Evolutionary conservation across 345 rosid species (phyloP).

Genomic region (Barbarea vulgaris): DNA sequence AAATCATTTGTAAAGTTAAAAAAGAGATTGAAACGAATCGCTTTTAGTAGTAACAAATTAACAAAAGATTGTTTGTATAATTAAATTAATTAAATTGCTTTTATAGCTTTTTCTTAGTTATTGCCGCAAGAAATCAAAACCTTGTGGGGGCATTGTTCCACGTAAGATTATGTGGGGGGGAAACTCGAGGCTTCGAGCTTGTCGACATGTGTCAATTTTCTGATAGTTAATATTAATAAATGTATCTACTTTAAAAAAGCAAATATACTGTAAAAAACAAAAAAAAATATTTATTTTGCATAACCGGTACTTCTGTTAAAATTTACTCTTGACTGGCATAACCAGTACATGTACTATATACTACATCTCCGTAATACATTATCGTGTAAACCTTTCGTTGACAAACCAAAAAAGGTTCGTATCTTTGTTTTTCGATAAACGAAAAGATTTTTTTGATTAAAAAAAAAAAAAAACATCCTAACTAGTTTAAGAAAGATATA

Average conservation of each 20-base stretch:
- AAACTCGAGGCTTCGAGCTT: neutral
- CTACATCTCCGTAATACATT: neutral
- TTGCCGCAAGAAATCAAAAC: constrained; percentile 29
- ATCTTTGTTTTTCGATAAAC: neutral
- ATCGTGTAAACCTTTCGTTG: neutral
- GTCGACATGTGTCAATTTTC: constrained; percentile 13
- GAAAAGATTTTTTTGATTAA: too few relatives aligned
- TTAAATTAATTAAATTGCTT: neutral
- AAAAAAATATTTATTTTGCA: neutral
- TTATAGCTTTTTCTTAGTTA: constrained; percentile 14
- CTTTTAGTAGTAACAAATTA: constrained; percentile 7
- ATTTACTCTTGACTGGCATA: neutral
- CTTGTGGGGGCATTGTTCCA: constrained; percentile 21
- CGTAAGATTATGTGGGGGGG: constrained; percentile 1
- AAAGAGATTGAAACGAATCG: constrained; percentile 22
- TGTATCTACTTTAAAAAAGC: neutral
- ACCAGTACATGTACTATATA: neutral
- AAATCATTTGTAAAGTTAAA: constrained; percentile 18
- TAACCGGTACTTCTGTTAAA: neutral
- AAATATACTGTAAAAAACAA: neutral
- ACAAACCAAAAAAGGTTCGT: neutral
- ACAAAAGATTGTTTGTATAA: neutral
- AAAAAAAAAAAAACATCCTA: neutral
- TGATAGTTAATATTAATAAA: neutral
- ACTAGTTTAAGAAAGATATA: neutral